These are phyloP conservation scores for Periconia macrospinosa DNA, from an alignment of 2,329 filamentous ascomycete genomes.

Conservation along the genomic window DNA sequence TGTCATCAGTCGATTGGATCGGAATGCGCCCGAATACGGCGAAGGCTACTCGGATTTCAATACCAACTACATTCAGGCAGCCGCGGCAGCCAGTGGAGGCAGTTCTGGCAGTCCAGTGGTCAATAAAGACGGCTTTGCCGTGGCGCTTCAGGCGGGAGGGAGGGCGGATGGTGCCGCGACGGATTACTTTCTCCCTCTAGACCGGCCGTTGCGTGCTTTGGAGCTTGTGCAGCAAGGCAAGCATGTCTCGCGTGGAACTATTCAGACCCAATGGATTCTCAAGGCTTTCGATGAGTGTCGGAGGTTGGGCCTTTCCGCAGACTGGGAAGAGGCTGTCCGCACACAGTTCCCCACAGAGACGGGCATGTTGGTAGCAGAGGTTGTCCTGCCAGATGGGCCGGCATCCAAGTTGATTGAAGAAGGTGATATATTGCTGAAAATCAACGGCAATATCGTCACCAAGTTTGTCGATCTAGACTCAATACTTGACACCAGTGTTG, in stretches of 20 bases:
- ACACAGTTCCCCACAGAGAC: constrained; percentile 88
- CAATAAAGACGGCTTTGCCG: constrained; percentile 87
- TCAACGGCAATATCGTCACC: constrained; percentile 90
- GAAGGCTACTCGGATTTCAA: constrained; percentile 99
- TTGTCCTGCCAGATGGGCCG: constrained; percentile 87
- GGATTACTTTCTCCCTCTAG: constrained; percentile 94
- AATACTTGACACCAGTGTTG: constrained; percentile 86
- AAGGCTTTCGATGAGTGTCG: constrained; percentile 98
- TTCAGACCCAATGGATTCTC: constrained; percentile 94
- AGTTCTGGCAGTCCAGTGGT: constrained; percentile 98
- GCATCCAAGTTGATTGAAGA: constrained; percentile 87
- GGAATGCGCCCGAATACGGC: constrained; percentile 96
- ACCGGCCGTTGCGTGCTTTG: constrained; percentile 84
- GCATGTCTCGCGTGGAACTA: constrained; percentile 85
- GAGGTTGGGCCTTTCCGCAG: constrained; percentile 77
- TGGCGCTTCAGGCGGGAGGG: constrained; percentile 92
- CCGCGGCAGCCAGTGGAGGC: constrained; percentile 92
- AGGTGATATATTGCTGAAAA: constrained; percentile 88
- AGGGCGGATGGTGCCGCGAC: constrained; percentile 93
- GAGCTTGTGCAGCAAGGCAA: constrained; percentile 78
- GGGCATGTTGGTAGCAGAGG: constrained; percentile 95
- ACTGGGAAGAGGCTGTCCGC: constrained; percentile 85
- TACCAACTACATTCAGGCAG: constrained; percentile 95
- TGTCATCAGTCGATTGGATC: constrained; percentile 92
- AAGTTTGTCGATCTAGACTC: constrained; percentile 91